phyloP scores from a whole-genome alignment of 352 stramenopile species.

The Phytophthora sojae region DNA sequence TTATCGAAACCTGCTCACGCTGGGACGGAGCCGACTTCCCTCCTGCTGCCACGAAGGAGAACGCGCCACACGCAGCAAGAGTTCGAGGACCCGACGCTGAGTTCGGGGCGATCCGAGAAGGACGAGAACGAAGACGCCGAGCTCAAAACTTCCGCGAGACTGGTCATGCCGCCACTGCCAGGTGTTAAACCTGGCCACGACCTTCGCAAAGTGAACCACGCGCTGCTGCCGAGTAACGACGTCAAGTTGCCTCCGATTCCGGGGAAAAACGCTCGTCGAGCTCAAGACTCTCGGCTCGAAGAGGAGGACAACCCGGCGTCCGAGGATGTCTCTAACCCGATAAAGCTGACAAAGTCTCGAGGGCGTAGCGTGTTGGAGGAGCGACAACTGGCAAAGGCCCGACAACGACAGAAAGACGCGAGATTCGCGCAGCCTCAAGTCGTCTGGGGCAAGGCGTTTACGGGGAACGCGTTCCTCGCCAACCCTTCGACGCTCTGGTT shows the following conservation, averaged over 20 bases:
- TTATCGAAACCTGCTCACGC: slow-evolving; percentile 47
- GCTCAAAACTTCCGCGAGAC: slow-evolving; percentile 8
- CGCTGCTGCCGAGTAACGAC: slow-evolving; percentile 20
- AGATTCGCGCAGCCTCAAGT: slow-evolving; percentile 73
- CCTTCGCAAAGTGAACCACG: slow-evolving; percentile 44
- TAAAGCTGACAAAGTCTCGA: slow-evolving; percentile 33
- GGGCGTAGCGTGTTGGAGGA: slow-evolving; percentile 75
- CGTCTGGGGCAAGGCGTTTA: slow-evolving; percentile 86
- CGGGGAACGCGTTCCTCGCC: slow-evolving; percentile 78
- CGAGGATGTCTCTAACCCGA: slow-evolving; percentile 5
- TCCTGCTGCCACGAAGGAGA: slow-evolving; percentile 39
- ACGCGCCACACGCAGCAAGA: slow-evolving; percentile 7
- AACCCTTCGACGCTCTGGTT: slow-evolving; percentile 87
- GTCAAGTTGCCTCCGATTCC: slow-evolving; percentile 30
- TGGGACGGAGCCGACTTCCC: slow-evolving; percentile 19
- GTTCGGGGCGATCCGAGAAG: slow-evolving; percentile 16
- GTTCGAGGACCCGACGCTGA: neutral
- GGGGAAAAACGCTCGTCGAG: neutral
- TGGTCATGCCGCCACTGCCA: slow-evolving; percentile 24
- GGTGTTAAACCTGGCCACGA: slow-evolving; percentile 39
- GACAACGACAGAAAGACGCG: slow-evolving; percentile 57
- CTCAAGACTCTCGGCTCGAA: slow-evolving; percentile 18
- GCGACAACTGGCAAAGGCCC: slow-evolving; percentile 52
- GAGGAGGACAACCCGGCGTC: slow-evolving; percentile 14
- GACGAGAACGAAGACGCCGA: slow-evolving; percentile 17